Evolutionary conservation across 23 red algal genomes (phyloP).

Genomic region (Cyanidioschyzon merolae): DNA sequence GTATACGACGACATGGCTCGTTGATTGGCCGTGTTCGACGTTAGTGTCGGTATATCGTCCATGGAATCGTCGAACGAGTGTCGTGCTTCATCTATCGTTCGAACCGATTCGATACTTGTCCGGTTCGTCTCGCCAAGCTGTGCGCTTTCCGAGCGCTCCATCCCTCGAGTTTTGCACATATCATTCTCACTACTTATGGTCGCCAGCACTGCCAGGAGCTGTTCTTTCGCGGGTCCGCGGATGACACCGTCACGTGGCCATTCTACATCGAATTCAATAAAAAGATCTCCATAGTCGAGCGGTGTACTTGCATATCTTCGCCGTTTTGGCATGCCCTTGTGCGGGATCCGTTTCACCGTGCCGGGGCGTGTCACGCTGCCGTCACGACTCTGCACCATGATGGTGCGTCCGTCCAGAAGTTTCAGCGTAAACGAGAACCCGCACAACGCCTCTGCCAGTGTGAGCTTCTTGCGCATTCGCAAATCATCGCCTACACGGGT

Average conservation of each 20-base stretch:
- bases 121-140: not conserved
- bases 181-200: not conserved
- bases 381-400: constrained; percentile 14
- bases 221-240: not conserved
- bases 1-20: not conserved
- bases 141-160: not conserved
- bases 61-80: not conserved
- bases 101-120: not conserved
- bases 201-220: not conserved
- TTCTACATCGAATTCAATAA: constrained; percentile 14
- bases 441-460: constrained; percentile 25
- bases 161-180: not conserved
- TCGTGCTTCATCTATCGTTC: not conserved
- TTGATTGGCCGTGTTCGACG: not conserved
- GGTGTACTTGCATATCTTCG: not conserved
- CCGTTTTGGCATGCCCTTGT: constrained; percentile 2
- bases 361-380: constrained; percentile 9
- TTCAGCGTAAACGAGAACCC: constrained; percentile 16
- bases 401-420: constrained; percentile 20
- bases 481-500: constrained; percentile 10
- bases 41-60: not conserved
- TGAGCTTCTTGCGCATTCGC: constrained; percentile 16
- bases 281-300: constrained; percentile 5
- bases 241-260: constrained; percentile 1
- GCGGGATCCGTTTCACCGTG: not conserved